Conservation (phyloP, 345 rosid species). For the Acer negundo region DNA sequence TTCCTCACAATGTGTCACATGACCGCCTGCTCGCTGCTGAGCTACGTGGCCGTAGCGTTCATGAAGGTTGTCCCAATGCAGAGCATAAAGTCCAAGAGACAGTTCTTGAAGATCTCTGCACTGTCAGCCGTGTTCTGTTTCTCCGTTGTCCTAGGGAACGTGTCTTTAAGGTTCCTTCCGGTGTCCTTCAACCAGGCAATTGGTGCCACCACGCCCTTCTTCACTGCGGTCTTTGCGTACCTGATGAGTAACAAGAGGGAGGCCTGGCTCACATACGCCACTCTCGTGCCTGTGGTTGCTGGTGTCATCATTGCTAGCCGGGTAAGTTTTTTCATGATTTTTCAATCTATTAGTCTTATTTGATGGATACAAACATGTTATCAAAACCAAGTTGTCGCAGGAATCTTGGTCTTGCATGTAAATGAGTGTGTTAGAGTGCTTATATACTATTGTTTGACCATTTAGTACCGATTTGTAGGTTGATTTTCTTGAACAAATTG, state of each 20-base stretch:
- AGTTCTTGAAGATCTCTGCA: constrained; percentile 58
- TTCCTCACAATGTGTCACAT: constrained; percentile 81
- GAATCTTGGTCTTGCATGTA: too few relatives aligned
- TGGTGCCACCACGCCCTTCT: constrained; percentile 75
- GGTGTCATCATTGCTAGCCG: constrained; percentile 79
- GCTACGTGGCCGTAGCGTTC: constrained; percentile 63
- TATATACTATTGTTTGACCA: too few relatives aligned
- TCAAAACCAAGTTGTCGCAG: too few relatives aligned
- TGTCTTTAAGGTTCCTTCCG: constrained; percentile 60
- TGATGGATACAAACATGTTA: too few relatives aligned
- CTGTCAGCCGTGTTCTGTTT: constrained; percentile 62
- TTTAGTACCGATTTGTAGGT: too few relatives aligned
- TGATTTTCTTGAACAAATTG: too few relatives aligned
- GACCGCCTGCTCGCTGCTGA: constrained; percentile 67
- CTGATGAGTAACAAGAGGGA: constrained; percentile 56
- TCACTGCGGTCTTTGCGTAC: constrained; percentile 68
- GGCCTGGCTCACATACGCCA: constrained; percentile 60
- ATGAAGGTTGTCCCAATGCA: constrained; percentile 74
- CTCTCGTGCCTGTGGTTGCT: constrained; percentile 67
- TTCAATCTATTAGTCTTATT: background rate
- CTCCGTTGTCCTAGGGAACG: constrained; percentile 67
- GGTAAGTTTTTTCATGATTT: constrained; percentile 31
- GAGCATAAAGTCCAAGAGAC: constrained; percentile 50
- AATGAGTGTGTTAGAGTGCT: too few relatives aligned
- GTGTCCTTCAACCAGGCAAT: constrained; percentile 75